Evolutionary conservation across 148 eudicot genomes (phyloP).

Genomic region (Rhododendron vialii): DNA sequence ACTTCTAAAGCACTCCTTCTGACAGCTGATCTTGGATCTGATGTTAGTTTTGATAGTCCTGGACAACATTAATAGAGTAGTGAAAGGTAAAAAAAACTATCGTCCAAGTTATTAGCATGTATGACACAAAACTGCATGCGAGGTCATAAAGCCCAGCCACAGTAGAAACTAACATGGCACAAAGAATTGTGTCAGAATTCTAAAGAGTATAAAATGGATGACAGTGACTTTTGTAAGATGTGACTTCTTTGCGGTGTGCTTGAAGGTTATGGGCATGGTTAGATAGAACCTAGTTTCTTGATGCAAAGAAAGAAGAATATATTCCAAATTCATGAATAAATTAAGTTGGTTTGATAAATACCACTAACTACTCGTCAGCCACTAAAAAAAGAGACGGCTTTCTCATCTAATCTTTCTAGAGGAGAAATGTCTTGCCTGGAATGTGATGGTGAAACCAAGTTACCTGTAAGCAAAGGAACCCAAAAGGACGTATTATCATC

Average conservation of each 20-base stretch:
- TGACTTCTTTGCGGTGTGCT: neutral
- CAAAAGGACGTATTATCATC: slow-evolving; percentile 72
- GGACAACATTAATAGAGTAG: slow-evolving; percentile 7
- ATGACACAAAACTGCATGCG: neutral
- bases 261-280: neutral
- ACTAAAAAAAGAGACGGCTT: neutral
- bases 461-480: slow-evolving; percentile 97
- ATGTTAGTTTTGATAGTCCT: slow-evolving; percentile 89
- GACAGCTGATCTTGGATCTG: slow-evolving; percentile 87
- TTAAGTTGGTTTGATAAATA: neutral
- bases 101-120: neutral
- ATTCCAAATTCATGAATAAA: neutral
- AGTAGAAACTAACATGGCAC: neutral
- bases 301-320: neutral
- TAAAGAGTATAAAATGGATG: neutral
- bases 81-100: neutral
- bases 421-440: neutral
- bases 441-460: slow-evolving; percentile 8
- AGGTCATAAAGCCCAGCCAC: slow-evolving; percentile 1
- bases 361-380: neutral
- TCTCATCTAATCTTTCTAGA: neutral
- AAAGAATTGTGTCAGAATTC: neutral
- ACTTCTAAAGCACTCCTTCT: slow-evolving; percentile 91
- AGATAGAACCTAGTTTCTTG: neutral
- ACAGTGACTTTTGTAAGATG: neutral